Evolutionary conservation across 2,329 filamentous ascomycete species (phyloP).

Genomic region (Microdochium bolleyi): DNA sequence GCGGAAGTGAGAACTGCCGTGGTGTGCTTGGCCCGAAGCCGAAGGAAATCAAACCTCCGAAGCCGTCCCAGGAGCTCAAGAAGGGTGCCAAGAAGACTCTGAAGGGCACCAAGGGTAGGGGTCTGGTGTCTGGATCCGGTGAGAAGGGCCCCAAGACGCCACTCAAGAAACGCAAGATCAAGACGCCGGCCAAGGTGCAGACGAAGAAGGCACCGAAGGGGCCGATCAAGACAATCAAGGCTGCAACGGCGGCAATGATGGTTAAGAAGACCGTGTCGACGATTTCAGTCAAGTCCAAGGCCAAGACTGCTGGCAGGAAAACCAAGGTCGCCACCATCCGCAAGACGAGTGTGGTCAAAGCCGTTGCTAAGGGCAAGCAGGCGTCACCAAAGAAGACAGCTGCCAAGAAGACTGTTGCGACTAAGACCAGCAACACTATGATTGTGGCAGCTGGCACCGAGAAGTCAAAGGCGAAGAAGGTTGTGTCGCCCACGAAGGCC

Average conservation of each 20-base stretch:
- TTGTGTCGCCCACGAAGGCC: neutral
- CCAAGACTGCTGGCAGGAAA: conserved; percentile 14
- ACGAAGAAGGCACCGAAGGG: conserved; percentile 25
- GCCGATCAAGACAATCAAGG: neutral
- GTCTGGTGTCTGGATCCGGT: conserved; percentile 34
- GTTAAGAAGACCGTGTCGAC: conserved; percentile 31
- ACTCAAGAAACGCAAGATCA: conserved; percentile 40
- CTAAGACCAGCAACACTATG: conserved; percentile 7
- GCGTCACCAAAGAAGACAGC: neutral
- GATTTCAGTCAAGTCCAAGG: conserved; percentile 27
- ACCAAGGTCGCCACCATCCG: conserved; percentile 8
- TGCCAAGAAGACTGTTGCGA: neutral
- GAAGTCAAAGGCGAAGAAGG: conserved; percentile 3
- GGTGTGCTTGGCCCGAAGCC: conserved; percentile 56
- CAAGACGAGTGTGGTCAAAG: conserved; percentile 1
- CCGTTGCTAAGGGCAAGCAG: conserved; percentile 1
- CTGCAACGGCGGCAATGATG: conserved; percentile 16
- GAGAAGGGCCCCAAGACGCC: conserved; percentile 20
- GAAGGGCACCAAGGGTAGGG: conserved; percentile 49
- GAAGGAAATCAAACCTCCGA: conserved; percentile 42
- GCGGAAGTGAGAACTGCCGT: conserved; percentile 55
- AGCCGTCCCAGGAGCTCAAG: conserved; percentile 32
- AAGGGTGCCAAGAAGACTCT: conserved; percentile 21
- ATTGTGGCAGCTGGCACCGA: conserved; percentile 13
- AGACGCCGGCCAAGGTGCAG: conserved; percentile 15